Evolutionary conservation across 2,329 filamentous ascomycete species (phyloP).

Genomic region (Fusarium sp.): DNA sequence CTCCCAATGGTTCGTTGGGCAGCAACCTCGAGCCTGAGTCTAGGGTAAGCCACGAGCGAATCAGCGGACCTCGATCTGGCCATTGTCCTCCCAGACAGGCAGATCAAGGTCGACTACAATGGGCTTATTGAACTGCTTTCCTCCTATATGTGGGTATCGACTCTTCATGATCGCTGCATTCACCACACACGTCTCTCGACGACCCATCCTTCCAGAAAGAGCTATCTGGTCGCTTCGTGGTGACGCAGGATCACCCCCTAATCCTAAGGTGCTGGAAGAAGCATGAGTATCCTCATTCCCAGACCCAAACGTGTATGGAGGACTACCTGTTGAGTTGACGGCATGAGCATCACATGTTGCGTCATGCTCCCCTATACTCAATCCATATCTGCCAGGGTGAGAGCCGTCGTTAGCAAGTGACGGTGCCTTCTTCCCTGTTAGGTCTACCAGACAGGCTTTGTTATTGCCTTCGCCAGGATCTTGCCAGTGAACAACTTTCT

Average conservation of each 20-base stretch:
- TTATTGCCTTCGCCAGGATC: conserved; percentile 68
- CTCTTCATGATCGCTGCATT: conserved; percentile 83
- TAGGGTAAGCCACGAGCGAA: conserved; percentile 38
- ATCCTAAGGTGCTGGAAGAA: conserved; percentile 47
- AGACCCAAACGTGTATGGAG: conserved; percentile 30
- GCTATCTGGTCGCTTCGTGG: conserved; percentile 58
- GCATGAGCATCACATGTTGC: neutral
- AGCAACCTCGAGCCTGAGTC: conserved; percentile 38
- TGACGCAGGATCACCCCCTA: conserved; percentile 60
- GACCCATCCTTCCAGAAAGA: conserved; percentile 59
- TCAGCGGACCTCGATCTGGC: conserved; percentile 13
- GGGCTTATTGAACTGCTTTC: conserved; percentile 79
- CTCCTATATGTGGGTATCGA: conserved; percentile 72
- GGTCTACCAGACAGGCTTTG: conserved; percentile 74
- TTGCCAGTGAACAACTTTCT: conserved; percentile 63
- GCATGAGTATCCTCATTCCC: conserved; percentile 40
- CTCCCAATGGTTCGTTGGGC: conserved; percentile 41
- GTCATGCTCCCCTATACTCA: conserved; percentile 14
- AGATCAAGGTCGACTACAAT: conserved; percentile 87
- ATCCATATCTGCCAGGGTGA: conserved; percentile 33
- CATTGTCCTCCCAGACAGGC: conserved; percentile 60
- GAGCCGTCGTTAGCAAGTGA: conserved; percentile 64
- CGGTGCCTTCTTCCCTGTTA: conserved; percentile 62
- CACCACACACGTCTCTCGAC: conserved; percentile 80
- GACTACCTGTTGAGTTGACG: neutral